Evolutionary conservation across 148 eudicot species (phyloP).

Genomic region (Agrostemma githago): DNA sequence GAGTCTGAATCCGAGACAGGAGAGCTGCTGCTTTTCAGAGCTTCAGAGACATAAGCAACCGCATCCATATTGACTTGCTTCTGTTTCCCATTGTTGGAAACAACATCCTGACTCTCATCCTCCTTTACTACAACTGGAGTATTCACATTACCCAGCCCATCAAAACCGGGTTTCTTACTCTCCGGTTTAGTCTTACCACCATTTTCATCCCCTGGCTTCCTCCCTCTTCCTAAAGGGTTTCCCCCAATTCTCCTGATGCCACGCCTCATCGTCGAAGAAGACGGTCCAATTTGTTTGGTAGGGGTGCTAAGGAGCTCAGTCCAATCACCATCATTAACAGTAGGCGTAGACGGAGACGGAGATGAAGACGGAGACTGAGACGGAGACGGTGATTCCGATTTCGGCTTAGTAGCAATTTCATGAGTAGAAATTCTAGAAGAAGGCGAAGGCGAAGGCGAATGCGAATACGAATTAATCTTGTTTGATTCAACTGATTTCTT

Average conservation of each 20-base stretch:
- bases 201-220: conserved; percentile 33
- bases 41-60: conserved; percentile 20
- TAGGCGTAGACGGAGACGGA: conserved; percentile 5
- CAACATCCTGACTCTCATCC: conserved; percentile 8
- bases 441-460: neutral
- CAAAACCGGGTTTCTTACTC: neutral
- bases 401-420: conserved; percentile 4
- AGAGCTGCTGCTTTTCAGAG: conserved; percentile 33
- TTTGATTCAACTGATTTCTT: conserved; percentile 32
- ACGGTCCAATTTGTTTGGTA: conserved; percentile 26
- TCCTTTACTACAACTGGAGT: conserved; percentile 2
- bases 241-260: conserved; percentile 37
- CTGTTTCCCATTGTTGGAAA: conserved; percentile 18
- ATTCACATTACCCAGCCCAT: conserved; percentile 29
- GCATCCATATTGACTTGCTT: conserved; percentile 6
- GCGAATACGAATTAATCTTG: conserved; percentile 9
- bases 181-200: conserved; percentile 23
- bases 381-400: conserved; percentile 13
- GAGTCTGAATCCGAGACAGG: conserved; percentile 33
- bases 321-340: conserved; percentile 78
- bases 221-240: conserved; percentile 32
- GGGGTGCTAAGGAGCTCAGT: conserved; percentile 75
- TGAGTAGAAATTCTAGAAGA: conserved; percentile 10
- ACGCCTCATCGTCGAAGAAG: conserved; percentile 20
- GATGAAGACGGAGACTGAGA: too few species aligned